Base-by-base conservation (phyloP, 2,329 filamentous ascomycete species). In the Microcyclospora pomicola region DNA sequence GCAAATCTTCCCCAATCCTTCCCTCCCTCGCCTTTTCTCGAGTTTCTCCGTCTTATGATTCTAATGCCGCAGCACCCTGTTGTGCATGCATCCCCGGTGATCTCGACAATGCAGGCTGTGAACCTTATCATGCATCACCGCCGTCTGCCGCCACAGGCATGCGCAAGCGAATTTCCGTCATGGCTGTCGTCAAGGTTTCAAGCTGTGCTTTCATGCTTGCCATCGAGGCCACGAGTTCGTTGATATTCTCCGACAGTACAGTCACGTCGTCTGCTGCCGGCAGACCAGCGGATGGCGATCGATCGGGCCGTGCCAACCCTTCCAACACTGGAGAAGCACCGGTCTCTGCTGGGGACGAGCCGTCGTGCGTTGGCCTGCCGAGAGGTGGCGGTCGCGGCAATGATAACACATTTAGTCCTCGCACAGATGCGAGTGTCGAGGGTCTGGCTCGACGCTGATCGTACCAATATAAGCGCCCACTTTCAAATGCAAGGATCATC, bases 401-500 rank as follows among this genome's bases (percentile, higher is more conserved):
- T 24, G 19, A 24, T 24, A 7, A 24, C 19, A 24, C 19, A 24
- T 24, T 24, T 24, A 24, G 19, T 7, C 19, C 19, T 5, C 19
- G 19, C 19, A 24, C 19, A 24, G 19, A 24, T 24, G 19, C 19
- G 19, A 24, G 19, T 24, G 19, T 24, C 19, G 19, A 24, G 19
- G 19, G 19, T 56, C 11, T 42, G 34, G 36, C 37, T 34, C 30
- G 32, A 27, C 33, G 37, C 29, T 42, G 40, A 35, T 36, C 34
- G 27, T 41, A 27, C 30, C 52, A 37, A 35, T 52, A 54, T 50
- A 53, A 40, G 59, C 52, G 44, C 35, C 45, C 42, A 39, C 56
- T 63, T 59, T 84, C 80, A 55, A 80, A 85, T n/a, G 68, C 52
- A 56, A 73, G 70, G 47, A 87, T 86, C 33, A 68, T 62, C n/a